Evolutionary conservation across 2,329 filamentous ascomycete genomes (phyloP).

Genomic region (Zasmidium citrigriseum): DNA sequence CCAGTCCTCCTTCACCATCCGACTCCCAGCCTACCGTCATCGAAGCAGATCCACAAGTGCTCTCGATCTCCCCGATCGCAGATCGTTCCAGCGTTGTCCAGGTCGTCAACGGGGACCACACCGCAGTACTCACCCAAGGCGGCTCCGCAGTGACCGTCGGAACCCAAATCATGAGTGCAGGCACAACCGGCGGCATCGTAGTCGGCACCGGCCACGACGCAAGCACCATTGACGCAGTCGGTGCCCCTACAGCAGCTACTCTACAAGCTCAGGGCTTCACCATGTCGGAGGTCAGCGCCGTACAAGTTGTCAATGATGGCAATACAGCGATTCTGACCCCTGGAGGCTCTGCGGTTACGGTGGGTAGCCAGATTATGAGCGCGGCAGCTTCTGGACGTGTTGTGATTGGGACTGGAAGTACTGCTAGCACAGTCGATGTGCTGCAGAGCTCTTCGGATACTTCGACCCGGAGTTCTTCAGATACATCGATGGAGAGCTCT

Average conservation of each 20-base stretch:
- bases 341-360: background rate
- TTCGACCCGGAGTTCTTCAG: background rate
- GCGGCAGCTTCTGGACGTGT: background rate
- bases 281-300: too few relatives aligned
- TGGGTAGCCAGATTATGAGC: slow-evolving; percentile 6
- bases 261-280: too few relatives aligned
- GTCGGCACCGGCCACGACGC: background rate
- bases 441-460: background rate
- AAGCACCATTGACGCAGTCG: too few relatives aligned
- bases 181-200: background rate
- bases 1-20: background rate
- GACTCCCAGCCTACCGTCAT: background rate
- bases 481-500: background rate
- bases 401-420: background rate
- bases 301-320: background rate
- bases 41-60: background rate
- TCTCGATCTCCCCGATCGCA: background rate
- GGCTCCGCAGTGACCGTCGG: background rate
- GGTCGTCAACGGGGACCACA: background rate
- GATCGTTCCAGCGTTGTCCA: background rate
- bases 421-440: background rate
- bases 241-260: too few relatives aligned
- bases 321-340: background rate
- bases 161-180: slow-evolving; percentile 5
- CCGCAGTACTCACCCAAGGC: background rate